phyloP scores from a whole-genome alignment of 2,329 filamentous ascomycete genomes.

The Trichoderma lentiforme region DNA sequence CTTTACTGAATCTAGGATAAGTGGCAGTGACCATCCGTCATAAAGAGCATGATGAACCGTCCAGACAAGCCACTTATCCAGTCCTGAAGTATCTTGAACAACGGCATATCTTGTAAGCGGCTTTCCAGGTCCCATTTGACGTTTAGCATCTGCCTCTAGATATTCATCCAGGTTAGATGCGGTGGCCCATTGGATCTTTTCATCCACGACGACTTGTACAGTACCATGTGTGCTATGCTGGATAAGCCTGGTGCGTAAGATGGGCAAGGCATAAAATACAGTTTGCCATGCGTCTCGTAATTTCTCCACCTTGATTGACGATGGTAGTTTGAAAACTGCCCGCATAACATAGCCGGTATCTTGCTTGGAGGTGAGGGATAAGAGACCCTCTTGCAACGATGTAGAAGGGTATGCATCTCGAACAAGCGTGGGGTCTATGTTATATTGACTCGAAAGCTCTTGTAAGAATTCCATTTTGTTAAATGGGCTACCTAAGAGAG shows the following conservation, averaged over 20 bases:
- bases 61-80: slow-evolving; percentile 40
- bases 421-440: background rate
- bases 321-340: background rate
- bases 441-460: background rate
- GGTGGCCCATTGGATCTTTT: slow-evolving; percentile 31
- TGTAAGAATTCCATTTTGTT: background rate
- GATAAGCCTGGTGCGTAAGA: background rate
- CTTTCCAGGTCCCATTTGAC: slow-evolving; percentile 37
- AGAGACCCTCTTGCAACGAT: background rate
- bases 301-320: background rate
- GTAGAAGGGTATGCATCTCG: background rate
- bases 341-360: background rate
- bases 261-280: background rate
- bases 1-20: slow-evolving; percentile 35
- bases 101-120: slow-evolving; percentile 42
- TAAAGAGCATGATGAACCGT: slow-evolving; percentile 49
- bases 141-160: slow-evolving; percentile 34
- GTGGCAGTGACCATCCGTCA: slow-evolving; percentile 44
- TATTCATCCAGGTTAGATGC: slow-evolving; percentile 33
- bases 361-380: background rate
- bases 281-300: background rate
- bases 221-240: background rate
- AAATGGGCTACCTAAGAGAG: background rate
- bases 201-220: slow-evolving; percentile 35
- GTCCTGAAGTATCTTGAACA: slow-evolving; percentile 29